Evolutionary conservation across 805 yeast genomes (phyloP), one percentile per base, ranked within the genome.

Genomic region (Scheffersomyces ergatensis): DNA sequence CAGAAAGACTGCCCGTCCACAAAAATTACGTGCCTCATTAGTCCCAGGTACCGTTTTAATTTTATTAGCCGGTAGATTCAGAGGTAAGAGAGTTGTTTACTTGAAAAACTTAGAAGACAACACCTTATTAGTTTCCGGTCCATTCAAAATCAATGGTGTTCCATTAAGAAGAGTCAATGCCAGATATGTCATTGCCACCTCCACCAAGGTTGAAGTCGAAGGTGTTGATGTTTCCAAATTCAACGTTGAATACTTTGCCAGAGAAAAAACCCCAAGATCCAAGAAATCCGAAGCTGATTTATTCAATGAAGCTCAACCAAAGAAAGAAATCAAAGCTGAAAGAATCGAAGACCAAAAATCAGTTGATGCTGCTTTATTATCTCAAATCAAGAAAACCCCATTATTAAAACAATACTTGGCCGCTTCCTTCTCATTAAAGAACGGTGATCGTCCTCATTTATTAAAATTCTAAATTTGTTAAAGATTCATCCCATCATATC

Each of bases 41-140:
- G 95, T 86, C 58, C 97, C 97, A 75, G 99, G 99, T 73, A 86
- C 97, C 67, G 97, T 92, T 59, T 80, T 93, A 71, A 92, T 92
- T 74, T 78, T 92, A 72, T 83, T 92, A 70, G 97, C 98, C 65
- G 99, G 99, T 72, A 89, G 97, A 77, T 92, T 89, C 95, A 88
- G 99, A 78, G 99, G 99, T 74, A 93, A 92, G 88, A 90, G 98
- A 80, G 99, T 93, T 63, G 98, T 92, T 55, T 86, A 85, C 85
- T 84, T 92, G 73, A 92, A 92, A 85, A 77, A 85, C 74, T 82
- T 93, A 69, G 96, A 89, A 78, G 98, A 93, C 83, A 88, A 89
- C 89, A 92, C 97, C 54, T 79, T 92, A 64, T 85, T 92, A 68
- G 96, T 92, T 52, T 77, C 97, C 49, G 99, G 99, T 72, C 99